These are phyloP conservation scores for Zoysia matrella DNA, from an alignment of 202 grass and related monocot species.

Conservation along the genomic window DNA sequence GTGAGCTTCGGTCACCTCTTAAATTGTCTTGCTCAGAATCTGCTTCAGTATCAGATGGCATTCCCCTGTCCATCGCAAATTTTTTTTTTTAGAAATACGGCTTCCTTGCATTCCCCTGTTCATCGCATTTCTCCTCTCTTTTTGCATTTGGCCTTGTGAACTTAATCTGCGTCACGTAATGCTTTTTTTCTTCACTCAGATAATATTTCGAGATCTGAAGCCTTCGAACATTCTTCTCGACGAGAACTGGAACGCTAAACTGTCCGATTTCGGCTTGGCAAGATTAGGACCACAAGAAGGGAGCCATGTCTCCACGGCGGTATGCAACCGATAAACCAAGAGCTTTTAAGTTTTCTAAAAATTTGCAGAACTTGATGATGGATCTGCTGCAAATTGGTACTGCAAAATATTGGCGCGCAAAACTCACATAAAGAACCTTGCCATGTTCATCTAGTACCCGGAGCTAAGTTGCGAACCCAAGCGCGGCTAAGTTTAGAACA, in stretches of 20 bases:
- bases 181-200: conserved; percentile 46
- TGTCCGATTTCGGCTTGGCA: conserved; percentile 95
- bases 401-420: neutral
- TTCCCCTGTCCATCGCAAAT: neutral
- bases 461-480: conserved; percentile 6
- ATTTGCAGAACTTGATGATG: neutral
- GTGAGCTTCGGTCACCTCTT: conserved; percentile 3
- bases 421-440: neutral
- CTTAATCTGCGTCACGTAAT: neutral
- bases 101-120: too few species aligned
- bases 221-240: conserved; percentile 80
- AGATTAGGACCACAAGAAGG: conserved; percentile 80
- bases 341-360: neutral
- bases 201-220: conserved; percentile 97
- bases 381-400: neutral
- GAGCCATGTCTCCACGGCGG: conserved; percentile 91
- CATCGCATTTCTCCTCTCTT: too few species aligned
- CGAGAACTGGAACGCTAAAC: conserved; percentile 59
- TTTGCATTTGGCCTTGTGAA: too few species aligned
- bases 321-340: conserved; percentile 34
- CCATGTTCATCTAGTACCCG: neutral
- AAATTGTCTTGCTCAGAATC: neutral
- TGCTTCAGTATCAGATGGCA: neutral
- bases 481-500: neutral
- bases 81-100: too few species aligned